Evolutionary conservation across 2,329 filamentous ascomycete genomes (phyloP).

Genomic region (Aspergillus neotritici): DNA sequence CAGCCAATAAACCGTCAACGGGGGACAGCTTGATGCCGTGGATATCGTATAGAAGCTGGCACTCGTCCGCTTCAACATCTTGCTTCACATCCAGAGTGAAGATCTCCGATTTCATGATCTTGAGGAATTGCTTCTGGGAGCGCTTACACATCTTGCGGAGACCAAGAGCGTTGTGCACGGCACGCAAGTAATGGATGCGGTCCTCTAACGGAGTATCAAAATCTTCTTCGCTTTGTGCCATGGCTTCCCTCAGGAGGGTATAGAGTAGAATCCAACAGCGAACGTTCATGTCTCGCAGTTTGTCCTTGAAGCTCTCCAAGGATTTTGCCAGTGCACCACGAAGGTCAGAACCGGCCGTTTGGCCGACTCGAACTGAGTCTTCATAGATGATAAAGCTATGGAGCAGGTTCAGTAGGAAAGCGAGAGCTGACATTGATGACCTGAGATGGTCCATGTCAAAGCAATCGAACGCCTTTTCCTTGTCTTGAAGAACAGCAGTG

Average conservation of each 20-base stretch:
- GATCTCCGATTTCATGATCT: slow-evolving; percentile 81
- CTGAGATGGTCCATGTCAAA: slow-evolving; percentile 73
- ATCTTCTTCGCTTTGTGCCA: slow-evolving; percentile 58
- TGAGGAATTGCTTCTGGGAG: slow-evolving; percentile 81
- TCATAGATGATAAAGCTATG: slow-evolving; percentile 77
- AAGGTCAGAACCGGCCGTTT: slow-evolving; percentile 56
- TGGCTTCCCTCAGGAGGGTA: slow-evolving; percentile 67
- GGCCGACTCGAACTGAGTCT: slow-evolving; percentile 75
- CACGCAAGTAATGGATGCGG: slow-evolving; percentile 70
- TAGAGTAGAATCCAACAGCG: slow-evolving; percentile 87
- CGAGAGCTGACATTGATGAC: slow-evolving; percentile 65
- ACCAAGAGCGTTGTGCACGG: slow-evolving; percentile 78
- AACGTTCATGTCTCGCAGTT: slow-evolving; percentile 79
- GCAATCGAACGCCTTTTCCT: slow-evolving; percentile 66
- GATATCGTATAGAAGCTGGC: slow-evolving; percentile 76
- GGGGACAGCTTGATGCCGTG: slow-evolving; percentile 73
- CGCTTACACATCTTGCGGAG: slow-evolving; percentile 78
- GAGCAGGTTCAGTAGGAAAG: slow-evolving; percentile 65
- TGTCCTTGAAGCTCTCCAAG: slow-evolving; percentile 53
- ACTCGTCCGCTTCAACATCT: slow-evolving; percentile 79
- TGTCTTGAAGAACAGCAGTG: slow-evolving; percentile 62
- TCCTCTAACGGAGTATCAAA: slow-evolving; percentile 66
- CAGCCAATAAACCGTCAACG: slow-evolving; percentile 59
- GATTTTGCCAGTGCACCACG: slow-evolving; percentile 43
- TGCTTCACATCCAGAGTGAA: slow-evolving; percentile 69